Percentiles rank a stretch among this genome's conserved stretches.
Evolutionary conservation across 106 monocot genomes (phyloP).

Genomic region (Platanthera zijinensis): DNA sequence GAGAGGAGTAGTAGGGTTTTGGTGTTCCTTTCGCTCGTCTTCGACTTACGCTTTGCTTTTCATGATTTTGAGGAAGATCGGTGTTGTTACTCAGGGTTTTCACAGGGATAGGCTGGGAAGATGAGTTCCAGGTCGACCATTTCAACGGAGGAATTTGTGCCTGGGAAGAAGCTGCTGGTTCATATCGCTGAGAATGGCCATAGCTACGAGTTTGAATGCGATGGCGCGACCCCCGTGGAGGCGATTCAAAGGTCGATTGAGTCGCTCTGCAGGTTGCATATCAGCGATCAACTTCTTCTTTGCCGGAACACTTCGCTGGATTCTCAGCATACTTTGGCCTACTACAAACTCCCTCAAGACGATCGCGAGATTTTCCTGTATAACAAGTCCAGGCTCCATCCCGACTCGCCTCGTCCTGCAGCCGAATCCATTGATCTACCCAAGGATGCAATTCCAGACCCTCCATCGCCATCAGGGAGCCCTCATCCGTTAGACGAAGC

Average conservation of each 20-base stretch:
- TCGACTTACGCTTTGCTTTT: not conserved
- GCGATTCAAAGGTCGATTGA: slow-evolving; percentile 60
- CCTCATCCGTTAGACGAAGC: slow-evolving; percentile 63
- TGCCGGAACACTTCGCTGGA: slow-evolving; percentile 65
- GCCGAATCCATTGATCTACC: slow-evolving; percentile 57
- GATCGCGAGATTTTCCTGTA: slow-evolving; percentile 75
- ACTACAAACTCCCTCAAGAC: slow-evolving; percentile 86
- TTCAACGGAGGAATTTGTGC: slow-evolving; percentile 38
- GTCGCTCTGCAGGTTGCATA: slow-evolving; percentile 33
- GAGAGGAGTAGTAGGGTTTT: not conserved
- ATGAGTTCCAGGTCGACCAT: slow-evolving; percentile 68
- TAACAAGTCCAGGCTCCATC: slow-evolving; percentile 59
- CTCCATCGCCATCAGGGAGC: slow-evolving; percentile 28
- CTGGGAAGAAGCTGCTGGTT: slow-evolving; percentile 71
- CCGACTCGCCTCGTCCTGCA: slow-evolving; percentile 43
- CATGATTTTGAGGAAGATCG: not conserved
- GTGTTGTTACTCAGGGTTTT: not conserved
- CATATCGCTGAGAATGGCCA: slow-evolving; percentile 82
- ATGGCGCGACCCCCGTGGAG: slow-evolving; percentile 62
- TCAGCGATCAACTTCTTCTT: slow-evolving; percentile 72
- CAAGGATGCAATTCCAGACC: slow-evolving; percentile 26
- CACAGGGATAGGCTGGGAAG: slow-evolving; percentile 1
- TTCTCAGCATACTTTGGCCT: slow-evolving; percentile 39
- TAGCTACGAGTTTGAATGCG: slow-evolving; percentile 87
- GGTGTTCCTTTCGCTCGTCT: not conserved